Evolutionary conservation across 2,329 filamentous ascomycete species (phyloP).

Genomic region (Paecilomyces dactylethromorphus): DNA sequence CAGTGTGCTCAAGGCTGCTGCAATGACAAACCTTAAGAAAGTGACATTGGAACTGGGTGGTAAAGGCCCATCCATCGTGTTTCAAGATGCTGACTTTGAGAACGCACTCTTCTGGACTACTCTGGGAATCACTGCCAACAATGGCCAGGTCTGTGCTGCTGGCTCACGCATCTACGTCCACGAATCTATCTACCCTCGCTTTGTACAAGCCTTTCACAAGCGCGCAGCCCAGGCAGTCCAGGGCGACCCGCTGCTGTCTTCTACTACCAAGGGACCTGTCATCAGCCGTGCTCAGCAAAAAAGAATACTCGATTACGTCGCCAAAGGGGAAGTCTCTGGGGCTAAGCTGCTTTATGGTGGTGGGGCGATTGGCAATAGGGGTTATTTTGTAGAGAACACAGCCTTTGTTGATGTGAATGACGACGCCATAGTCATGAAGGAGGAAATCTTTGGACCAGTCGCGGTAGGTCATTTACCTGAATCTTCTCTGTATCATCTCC

Average conservation of each 20-base stretch:
- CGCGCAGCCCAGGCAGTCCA: no score
- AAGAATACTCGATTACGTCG: slow-evolving; percentile 69
- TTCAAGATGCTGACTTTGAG: slow-evolving; percentile 54
- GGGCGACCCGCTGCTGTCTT: no score
- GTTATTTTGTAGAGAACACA: slow-evolving; percentile 81
- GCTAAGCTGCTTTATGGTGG: slow-evolving; percentile 59
- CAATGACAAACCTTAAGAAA: slow-evolving; percentile 51
- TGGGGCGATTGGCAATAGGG: slow-evolving; percentile 65
- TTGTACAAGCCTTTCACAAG: no score
- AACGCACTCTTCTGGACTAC: slow-evolving; percentile 61
- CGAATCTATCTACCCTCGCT: slow-evolving; percentile 53
- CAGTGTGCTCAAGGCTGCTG: slow-evolving; percentile 64
- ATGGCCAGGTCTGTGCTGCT: slow-evolving; percentile 50
- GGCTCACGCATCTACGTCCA: slow-evolving; percentile 71
- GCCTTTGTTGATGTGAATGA: slow-evolving; percentile 69
- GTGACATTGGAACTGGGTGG: slow-evolving; percentile 51
- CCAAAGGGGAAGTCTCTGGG: slow-evolving; percentile 57
- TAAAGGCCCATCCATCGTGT: slow-evolving; percentile 53
- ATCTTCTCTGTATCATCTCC: no score
- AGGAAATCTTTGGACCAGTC: slow-evolving; percentile 75
- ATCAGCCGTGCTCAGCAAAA: slow-evolving; percentile 64
- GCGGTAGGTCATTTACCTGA: no score
- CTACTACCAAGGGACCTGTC: no score
- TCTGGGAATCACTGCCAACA: slow-evolving; percentile 46
- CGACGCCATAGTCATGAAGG: slow-evolving; percentile 61